Base-by-base conservation (phyloP, 179 eudicot species). In the Spinacia oleracea region DNA sequence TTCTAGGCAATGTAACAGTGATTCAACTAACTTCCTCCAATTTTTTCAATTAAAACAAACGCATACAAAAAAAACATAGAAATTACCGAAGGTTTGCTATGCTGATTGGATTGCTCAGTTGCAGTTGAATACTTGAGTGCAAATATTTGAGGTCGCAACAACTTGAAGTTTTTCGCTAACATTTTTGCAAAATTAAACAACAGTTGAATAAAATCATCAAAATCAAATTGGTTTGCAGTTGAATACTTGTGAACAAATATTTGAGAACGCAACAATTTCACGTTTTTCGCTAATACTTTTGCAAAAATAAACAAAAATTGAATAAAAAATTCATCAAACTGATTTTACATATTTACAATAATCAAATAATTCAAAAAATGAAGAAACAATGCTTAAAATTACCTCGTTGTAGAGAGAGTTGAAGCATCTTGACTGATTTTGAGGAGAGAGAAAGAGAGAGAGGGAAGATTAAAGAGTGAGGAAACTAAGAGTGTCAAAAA, bases 321-420 rank as follows among this genome's bases (percentile, higher is more conserved):
- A 14, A 15, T 48, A 14, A 15, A 48, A 48, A 68, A 7, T n/a
- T n/a, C 34, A 12, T 15, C 27, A 66, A 46, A 40, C 50, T 34
- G 18, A 48, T 48, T 16, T 4, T 12, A 48, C 53, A 48, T 3
- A 48, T 3, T 48, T 2, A 48, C 15, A 48, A 38, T 38, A 35
- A 11, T 23, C 14, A 58, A 68, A n/a, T n/a, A 35, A 45, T 68
- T 3, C 0, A n/a, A 27, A 29, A 45, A 8, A 34, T 9, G 23
- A 42, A 59, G 42, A 53, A 20, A 25, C 0, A 45, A 27, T 27
- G 1, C 18, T 16, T 29, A n/a, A 16, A 71, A 56, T 48, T 75
- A 86, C 89, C 89, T 80, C 86, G 89, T 77, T 84, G 89, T 75
- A 86, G 85, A 34, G 87, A 81, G 81, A 81, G 79, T 32, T 78